A percentile compares a stretch with the other conserved stretches of the same genome.
Conservation (phyloP, 768 basidiomycete species). For the Coprinopsis cinerea region DNA sequence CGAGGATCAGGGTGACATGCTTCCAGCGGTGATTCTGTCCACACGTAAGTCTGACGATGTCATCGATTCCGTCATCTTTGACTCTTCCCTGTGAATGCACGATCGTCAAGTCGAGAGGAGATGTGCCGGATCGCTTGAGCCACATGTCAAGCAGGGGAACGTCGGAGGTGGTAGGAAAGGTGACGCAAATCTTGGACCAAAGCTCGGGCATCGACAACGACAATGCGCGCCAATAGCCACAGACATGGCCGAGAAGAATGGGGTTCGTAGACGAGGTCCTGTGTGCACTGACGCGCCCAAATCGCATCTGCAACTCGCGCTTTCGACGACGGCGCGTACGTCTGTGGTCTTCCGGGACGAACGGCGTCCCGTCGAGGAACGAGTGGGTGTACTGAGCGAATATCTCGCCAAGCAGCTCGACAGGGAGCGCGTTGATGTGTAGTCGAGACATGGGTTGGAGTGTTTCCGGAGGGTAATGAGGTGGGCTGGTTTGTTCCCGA, state of each 20-base stretch:
- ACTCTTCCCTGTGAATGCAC: neutral
- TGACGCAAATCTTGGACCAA: slow-evolving; percentile 15
- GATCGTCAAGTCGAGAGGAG: slow-evolving; percentile 9
- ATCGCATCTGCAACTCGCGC: too few relatives aligned
- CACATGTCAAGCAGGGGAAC: slow-evolving; percentile 9
- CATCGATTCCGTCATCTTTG: neutral
- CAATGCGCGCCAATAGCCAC: slow-evolving; percentile 16
- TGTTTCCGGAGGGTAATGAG: too few relatives aligned
- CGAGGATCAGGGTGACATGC: neutral
- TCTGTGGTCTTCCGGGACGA: too few relatives aligned
- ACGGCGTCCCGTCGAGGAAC: neutral
- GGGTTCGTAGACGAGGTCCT: slow-evolving; percentile 7
- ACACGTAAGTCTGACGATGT: neutral
- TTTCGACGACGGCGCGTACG: too few relatives aligned
- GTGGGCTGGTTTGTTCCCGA: too few relatives aligned
- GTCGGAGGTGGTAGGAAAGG: slow-evolving; percentile 8
- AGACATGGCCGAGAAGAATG: slow-evolving; percentile 16
- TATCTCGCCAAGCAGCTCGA: neutral
- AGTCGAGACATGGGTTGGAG: too few relatives aligned
- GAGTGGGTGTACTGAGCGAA: neutral
- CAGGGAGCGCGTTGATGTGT: neutral
- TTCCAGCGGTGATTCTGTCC: neutral
- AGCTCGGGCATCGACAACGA: slow-evolving; percentile 10
- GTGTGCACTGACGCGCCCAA: neutral
- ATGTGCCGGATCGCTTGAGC: slow-evolving; percentile 13